Evolutionary conservation across 177 flowering plant genomes (phyloP), one percentile per base, ranked within the genome.

Genomic region (Vitis hybrid): DNA sequence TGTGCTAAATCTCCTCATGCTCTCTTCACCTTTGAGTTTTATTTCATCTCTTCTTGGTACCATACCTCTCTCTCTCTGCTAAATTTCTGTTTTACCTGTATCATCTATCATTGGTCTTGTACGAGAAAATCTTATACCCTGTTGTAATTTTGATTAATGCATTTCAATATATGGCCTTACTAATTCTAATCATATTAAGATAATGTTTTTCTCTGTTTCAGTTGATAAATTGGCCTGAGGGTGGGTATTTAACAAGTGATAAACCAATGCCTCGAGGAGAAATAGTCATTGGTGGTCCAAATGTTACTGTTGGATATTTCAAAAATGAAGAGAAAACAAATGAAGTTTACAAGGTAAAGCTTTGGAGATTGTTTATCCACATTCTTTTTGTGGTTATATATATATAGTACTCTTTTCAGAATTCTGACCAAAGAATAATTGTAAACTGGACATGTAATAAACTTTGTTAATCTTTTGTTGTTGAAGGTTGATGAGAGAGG

Each of bases 181-280:
- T 6, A 39, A 39, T 39, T 39, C 45, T 39, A 39, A 39, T 39
- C 19, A 62, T 12, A 15, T 33, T 20, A 62, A 14, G 13, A 60
- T 60, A 33, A 11, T 60, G 39, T 60, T 52, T 60, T 65, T 59
- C 73, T 33, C 45, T 26, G 55, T 75, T 77, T 66, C 83, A 93
- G 98, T 83, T 95, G 81, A 74, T 91, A 77, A 90, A 95, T 81
- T 95, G 99, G 98, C 79, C 89, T 48, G 99, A 93, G 74, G 98
- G 99, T 68, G 98, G 98, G 72, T 95, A 93, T 80, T 73, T 85
- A 72, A 80, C 75, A 13, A 86, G 74, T 60, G 96, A 95, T 79
- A 76, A 85, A 64, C 98, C 97, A 65, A 88, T 83, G 91, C 96
- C 96, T 64, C 90, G 99, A 29, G 99, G 98, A 16, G 99, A 95